Evolutionary conservation across 371 early-diverging fungal genomes (phyloP).

Genomic region (Mortierella sp.): DNA sequence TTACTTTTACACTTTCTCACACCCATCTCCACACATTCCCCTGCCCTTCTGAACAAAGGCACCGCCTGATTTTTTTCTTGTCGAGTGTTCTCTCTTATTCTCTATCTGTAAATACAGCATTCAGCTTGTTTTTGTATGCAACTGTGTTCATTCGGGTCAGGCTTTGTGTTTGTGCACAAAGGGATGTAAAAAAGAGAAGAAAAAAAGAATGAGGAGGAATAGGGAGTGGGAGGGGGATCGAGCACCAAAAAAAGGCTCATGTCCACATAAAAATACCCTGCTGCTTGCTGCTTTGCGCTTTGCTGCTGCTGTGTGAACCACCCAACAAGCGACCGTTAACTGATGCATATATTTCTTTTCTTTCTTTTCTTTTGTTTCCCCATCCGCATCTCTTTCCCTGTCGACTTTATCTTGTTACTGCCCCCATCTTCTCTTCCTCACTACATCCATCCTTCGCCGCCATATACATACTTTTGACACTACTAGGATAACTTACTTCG

Average conservation of each 20-base stretch:
- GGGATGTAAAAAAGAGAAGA: not conserved
- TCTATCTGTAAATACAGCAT: not conserved
- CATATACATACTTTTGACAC: not conserved
- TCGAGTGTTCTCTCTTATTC: not conserved
- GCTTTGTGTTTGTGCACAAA: too few relatives aligned
- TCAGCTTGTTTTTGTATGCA: not conserved
- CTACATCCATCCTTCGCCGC: not conserved
- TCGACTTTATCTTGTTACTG: not conserved
- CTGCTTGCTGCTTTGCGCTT: not conserved
- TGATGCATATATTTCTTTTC: not conserved
- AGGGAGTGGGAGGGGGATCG: not conserved
- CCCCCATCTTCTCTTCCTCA: not conserved
- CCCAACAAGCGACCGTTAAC: not conserved
- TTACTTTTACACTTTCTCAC: not conserved
- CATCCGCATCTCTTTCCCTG: not conserved
- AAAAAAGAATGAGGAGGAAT: not conserved
- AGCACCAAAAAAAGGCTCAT: not conserved
- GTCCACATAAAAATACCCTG: not conserved
- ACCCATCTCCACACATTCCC: not conserved
- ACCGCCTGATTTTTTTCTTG: not conserved
- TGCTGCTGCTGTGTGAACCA: not conserved
- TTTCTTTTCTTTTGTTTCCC: not conserved
- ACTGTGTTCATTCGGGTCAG: not conserved
- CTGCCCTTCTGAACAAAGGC: not conserved
- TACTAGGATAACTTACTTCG: slow-evolving; percentile 41